Conservation (phyloP, 352 stramenopile genomes). For the Peronosclerospora sorghi region DNA sequence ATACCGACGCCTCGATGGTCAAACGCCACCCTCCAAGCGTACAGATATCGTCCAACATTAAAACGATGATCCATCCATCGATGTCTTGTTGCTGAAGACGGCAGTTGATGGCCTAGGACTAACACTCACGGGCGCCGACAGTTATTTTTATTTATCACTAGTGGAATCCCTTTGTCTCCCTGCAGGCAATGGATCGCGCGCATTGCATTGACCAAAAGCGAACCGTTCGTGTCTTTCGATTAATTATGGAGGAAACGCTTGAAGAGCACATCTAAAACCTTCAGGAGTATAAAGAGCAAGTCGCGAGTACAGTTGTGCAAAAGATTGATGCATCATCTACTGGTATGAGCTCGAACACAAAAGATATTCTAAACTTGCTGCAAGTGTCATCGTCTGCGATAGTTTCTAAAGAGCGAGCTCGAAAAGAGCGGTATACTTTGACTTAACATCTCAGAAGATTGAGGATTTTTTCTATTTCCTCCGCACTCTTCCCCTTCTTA, state of each 20-base stretch:
- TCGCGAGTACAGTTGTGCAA: conserved; percentile 53
- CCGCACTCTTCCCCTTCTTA: too few species aligned
- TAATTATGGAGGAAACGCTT: conserved; percentile 62
- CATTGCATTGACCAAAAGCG: conserved; percentile 67
- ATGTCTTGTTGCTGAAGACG: conserved; percentile 94
- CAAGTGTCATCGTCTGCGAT: conserved; percentile 37
- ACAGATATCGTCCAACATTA: conserved; percentile 83
- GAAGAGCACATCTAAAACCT: conserved; percentile 77
- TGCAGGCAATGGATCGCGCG: conserved; percentile 86
- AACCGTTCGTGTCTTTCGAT: conserved; percentile 63
- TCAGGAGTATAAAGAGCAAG: conserved; percentile 66
- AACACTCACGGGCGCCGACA: conserved; percentile 94
- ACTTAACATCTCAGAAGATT: too few species aligned
- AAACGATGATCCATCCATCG: conserved; percentile 86
- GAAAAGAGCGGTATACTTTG: too few species aligned
- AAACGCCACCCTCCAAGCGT: conserved; percentile 62
- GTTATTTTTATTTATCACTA: conserved; percentile 97
- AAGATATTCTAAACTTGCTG: conserved; percentile 46
- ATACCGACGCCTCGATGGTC: conserved; percentile 90
- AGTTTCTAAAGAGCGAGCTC: conserved; percentile 27
- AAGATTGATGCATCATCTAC: conserved; percentile 33
- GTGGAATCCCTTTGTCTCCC: conserved; percentile 95
- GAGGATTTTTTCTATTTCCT: too few species aligned
- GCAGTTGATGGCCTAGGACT: conserved; percentile 91
- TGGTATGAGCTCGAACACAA: conserved; percentile 59